A percentile compares a stretch with the other conserved stretches of the same genome.
These are phyloP conservation scores for Clonostachys rhizophaga DNA, from an alignment of 2,329 filamentous ascomycete species.

Conservation along the genomic window DNA sequence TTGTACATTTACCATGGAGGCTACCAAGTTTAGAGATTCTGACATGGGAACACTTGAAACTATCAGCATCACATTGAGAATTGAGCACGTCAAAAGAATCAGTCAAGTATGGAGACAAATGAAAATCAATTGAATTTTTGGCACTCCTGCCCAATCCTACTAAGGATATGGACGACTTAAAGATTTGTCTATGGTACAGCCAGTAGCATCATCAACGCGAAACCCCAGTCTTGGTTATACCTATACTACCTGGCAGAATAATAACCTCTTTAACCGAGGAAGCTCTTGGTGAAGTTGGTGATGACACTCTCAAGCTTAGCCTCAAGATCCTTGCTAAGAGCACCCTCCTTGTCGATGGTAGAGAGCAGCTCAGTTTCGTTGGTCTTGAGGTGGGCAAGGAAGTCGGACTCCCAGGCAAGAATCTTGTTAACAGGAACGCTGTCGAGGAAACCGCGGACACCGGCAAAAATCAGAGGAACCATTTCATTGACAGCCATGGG, in stretches of 20 bases:
- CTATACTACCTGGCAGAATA: constrained; percentile 13
- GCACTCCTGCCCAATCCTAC: constrained; percentile 46
- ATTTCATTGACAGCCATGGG: constrained; percentile 99
- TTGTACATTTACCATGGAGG: background rate
- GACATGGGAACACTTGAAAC: too few relatives aligned
- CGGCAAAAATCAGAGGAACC: constrained; percentile 98
- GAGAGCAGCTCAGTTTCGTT: constrained; percentile 82
- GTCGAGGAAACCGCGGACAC: constrained; percentile 98
- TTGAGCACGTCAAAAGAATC: background rate
- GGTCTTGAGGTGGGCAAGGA: constrained; percentile 85
- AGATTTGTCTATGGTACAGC: constrained; percentile 34
- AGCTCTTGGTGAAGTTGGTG: constrained; percentile 87
- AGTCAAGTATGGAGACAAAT: constrained; percentile 37
- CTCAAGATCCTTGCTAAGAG: constrained; percentile 92
- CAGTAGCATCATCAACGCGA: constrained; percentile 30
- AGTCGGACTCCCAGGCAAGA: constrained; percentile 89
- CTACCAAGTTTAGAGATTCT: background rate
- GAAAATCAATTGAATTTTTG: constrained; percentile 55
- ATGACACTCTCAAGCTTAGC: constrained; percentile 75
- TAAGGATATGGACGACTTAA: constrained; percentile 38
- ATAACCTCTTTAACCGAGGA: constrained; percentile 50
- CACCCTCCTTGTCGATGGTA: constrained; percentile 92
- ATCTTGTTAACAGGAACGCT: constrained; percentile 85
- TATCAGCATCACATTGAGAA: background rate
- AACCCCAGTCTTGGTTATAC: constrained; percentile 19